Base-by-base conservation (phyloP, 1,139 yeast species). In the Magnusiomyces fungicola region DNA sequence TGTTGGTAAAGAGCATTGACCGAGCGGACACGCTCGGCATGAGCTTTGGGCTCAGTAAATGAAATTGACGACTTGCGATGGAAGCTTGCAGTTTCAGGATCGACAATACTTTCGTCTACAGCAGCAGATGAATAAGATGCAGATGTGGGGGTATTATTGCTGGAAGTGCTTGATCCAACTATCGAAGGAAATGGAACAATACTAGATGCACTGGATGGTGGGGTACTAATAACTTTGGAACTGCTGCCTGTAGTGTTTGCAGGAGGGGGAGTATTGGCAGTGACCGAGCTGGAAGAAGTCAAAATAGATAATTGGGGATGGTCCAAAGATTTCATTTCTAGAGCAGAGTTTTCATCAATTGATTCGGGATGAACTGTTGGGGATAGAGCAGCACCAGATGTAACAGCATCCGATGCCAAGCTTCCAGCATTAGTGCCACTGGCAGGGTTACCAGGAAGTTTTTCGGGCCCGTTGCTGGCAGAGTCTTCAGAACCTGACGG, bases 41-140 rank as follows among this genome's bases (percentile, higher is more conserved):
- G 54, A 5, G 52, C 47, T 27, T 43, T 47, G 3, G 54, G 54
- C 40, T 51, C 54, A 12, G 46, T 51, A 29, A 51, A 51, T 6
- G 54, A 51, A 19, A 51, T 51, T 2, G 46, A 43, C 9, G 40
- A 43, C 9, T 33, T 32, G 18, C 46, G 25, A n/a, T 25, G 29
- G 16, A 32, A 32, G 16, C 16, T 32, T 4, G 34, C 18, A 4
- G 34, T n/a, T 4, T 32, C 16, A n/a, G 34, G 34, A 10, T 32
- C 34, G 16, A n/a, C 34, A 32, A n/a, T n/a, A n/a, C n/a, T n/a
- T n/a, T n/a, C n/a, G n/a, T n/a, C n/a, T n/a, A n/a, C n/a, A n/a
- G n/a, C n/a, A n/a, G n/a, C n/a, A n/a, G n/a, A n/a, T n/a, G n/a
- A n/a, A n/a, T n/a, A n/a, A n/a, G n/a, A n/a, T n/a, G n/a, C n/a